Evolutionary conservation across 352 stramenopile genomes (phyloP).

Genomic region (Thraustochytrium sp.): DNA sequence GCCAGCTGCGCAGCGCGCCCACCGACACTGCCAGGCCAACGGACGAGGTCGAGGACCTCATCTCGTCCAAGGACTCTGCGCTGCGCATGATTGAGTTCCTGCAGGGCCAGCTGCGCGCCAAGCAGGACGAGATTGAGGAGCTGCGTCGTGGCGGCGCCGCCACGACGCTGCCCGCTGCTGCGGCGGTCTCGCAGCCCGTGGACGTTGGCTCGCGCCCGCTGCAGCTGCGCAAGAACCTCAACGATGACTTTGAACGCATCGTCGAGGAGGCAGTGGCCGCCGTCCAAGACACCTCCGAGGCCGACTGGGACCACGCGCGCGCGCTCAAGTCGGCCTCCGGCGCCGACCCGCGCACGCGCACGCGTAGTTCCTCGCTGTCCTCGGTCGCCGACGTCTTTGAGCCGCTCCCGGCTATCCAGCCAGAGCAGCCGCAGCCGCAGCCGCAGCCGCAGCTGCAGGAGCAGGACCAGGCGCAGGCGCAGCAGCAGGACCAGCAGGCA

Average conservation of each 20-base stretch:
- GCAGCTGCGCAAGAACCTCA: not conserved
- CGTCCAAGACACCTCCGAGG: constrained; percentile 7
- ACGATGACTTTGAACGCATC: constrained; percentile 42
- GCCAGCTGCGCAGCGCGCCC: not conserved
- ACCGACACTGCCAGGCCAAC: not conserved
- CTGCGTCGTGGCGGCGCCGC: not conserved
- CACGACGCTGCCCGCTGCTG: not conserved
- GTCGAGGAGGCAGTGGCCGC: constrained; percentile 30
- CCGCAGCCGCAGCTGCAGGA: not conserved
- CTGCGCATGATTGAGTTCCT: constrained; percentile 19
- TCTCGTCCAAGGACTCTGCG: constrained; percentile 4
- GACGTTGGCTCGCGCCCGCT: not conserved
- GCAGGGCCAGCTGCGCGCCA: constrained; percentile 13
- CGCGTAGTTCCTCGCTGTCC: too few species aligned
- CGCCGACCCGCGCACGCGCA: not conserved
- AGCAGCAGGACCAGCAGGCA: not conserved
- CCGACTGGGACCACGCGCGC: not conserved
- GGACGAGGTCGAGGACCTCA: not conserved
- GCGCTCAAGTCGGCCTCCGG: too few species aligned
- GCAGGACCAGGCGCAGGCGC: not conserved
- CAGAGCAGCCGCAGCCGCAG: too few species aligned
- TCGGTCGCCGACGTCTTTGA: too few species aligned
- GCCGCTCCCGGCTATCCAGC: too few species aligned
- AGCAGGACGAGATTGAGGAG: constrained; percentile 17
- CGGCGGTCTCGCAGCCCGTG: not conserved